Base-by-base conservation (phyloP, 2,329 filamentous ascomycete species). In the Aspergillus ustus region DNA sequence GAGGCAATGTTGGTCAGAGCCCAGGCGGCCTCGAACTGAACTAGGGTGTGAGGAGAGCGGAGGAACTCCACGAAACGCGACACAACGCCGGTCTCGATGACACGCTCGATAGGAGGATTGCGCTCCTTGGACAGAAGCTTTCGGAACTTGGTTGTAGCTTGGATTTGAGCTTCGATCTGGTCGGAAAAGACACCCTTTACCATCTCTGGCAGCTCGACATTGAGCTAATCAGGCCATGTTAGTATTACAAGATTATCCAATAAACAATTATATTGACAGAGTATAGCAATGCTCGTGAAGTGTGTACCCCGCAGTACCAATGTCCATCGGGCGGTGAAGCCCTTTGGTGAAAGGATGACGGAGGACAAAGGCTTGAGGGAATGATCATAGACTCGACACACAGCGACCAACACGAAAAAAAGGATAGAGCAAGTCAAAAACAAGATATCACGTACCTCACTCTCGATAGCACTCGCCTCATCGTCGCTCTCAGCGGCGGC, bases 1-100 rank as follows among this genome's bases (percentile, higher is more conserved):
- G 94, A 98, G 64, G 95, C 95, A 80, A 99, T 99, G 84, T 99
- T 99, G 84, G 95, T 99, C 75, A 99, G 84, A 66, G 95, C 95
- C 95, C 95, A 99, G 48, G 95, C 95, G 73, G 95, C 95, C 85
- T 99, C 95, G 77, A 99, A 99, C 81, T 99, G 95, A 60, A 99
- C 95, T 52, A 99, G 87, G 37, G 95, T 98, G 81, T 99, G 95
- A 67, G 95, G 95, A 59, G 95, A 99, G 77, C 92, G 91, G 64
- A 99, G 89, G 81, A 99, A 99, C 80, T 97, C 93, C 80, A 99
- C 95, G 75, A 99, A 99, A 76, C 95, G 91, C 83, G 89, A 90
- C 69, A 99, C 95, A 67, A 99, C 95, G 74, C 95, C 95, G 62
- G 95, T 98, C 86, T 98, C 96, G 81, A 99, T 99, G 70, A 99